Evolutionary conservation across 2,329 filamentous ascomycete species (phyloP).

Genomic region (Hypocreales sp.): DNA sequence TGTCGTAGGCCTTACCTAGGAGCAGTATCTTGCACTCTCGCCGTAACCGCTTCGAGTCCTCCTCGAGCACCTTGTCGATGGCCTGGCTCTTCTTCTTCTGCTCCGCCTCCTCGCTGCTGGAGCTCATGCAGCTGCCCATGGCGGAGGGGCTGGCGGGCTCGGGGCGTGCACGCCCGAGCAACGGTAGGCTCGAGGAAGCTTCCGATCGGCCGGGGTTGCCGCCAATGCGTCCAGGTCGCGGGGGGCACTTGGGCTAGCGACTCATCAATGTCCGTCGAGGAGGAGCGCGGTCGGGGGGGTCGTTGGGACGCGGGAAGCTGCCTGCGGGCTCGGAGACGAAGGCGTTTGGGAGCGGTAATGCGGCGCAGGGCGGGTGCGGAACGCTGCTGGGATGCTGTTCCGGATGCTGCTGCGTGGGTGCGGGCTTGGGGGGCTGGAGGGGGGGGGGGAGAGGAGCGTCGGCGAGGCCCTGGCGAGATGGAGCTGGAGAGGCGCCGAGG

Average conservation of each 20-base stretch:
- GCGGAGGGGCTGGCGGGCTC: constrained; percentile 14
- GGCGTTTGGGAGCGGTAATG: too few relatives aligned
- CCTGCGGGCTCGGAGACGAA: too few relatives aligned
- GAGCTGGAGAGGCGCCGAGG: too few relatives aligned
- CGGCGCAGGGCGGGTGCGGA: too few relatives aligned
- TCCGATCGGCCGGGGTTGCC: constrained; percentile 1
- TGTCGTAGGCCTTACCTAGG: constrained; percentile 73
- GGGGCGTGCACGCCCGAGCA: constrained; percentile 1
- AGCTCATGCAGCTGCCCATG: constrained; percentile 94
- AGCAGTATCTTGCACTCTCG: constrained; percentile 98
- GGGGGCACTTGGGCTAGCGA: not conserved
- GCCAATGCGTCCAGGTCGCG: too few relatives aligned
- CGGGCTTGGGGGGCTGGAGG: too few relatives aligned
- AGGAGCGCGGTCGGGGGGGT: not conserved
- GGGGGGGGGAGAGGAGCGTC: too few relatives aligned
- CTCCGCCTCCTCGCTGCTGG: constrained; percentile 71
- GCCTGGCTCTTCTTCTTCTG: constrained; percentile 93
- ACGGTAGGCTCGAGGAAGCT: too few relatives aligned
- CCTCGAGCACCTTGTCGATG: constrained; percentile 86
- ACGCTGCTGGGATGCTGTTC: too few relatives aligned
- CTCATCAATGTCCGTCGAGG: constrained; percentile 1
- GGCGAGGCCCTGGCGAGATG: too few relatives aligned
- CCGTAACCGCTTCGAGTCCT: constrained; percentile 82
- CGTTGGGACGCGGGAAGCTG: not conserved
- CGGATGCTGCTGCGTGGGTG: too few relatives aligned